Evolutionary conservation across 441 rosid species (phyloP).

Genomic region (Lagerstroemia fauriei): DNA sequence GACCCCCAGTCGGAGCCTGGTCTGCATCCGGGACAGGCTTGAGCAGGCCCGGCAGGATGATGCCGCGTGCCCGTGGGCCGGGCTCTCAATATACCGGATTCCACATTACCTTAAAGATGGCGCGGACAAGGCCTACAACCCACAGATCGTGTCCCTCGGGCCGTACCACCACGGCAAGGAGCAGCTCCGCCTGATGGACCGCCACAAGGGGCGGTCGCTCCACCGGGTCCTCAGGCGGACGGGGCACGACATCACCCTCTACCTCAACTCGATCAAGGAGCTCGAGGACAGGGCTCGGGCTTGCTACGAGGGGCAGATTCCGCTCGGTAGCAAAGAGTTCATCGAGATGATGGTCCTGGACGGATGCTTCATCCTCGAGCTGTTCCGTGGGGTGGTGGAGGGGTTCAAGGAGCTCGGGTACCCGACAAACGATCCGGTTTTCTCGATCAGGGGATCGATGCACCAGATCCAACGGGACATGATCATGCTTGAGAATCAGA

Average conservation of each 20-base stretch:
- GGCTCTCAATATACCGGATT: constrained; percentile 65
- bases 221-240: constrained; percentile 60
- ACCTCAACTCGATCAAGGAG: constrained; percentile 61
- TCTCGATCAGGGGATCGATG: constrained; percentile 80
- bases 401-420: constrained; percentile 70
- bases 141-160: constrained; percentile 76
- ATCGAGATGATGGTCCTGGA: constrained; percentile 85
- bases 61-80: constrained; percentile 55
- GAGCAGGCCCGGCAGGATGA: constrained; percentile 68
- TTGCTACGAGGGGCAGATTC: constrained; percentile 61
- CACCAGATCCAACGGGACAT: constrained; percentile 84
- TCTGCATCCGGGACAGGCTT: constrained; percentile 61
- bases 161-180: constrained; percentile 77
- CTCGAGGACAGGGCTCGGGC: constrained; percentile 68
- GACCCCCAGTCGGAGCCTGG: constrained; percentile 16
- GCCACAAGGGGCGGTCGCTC: constrained; percentile 80
- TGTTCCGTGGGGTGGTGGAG: constrained; percentile 66
- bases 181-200: constrained; percentile 67
- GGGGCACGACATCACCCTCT: constrained; percentile 49
- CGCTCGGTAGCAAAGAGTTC: constrained; percentile 64
- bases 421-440: constrained; percentile 71
- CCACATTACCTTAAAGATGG: constrained; percentile 73
- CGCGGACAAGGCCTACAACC: constrained; percentile 71
- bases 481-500: constrained; percentile 87
- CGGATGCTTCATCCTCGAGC: constrained; percentile 76